Evolutionary conservation across 2,329 filamentous ascomycete genomes (phyloP).

Genomic region (Atkinsonella texensis): DNA sequence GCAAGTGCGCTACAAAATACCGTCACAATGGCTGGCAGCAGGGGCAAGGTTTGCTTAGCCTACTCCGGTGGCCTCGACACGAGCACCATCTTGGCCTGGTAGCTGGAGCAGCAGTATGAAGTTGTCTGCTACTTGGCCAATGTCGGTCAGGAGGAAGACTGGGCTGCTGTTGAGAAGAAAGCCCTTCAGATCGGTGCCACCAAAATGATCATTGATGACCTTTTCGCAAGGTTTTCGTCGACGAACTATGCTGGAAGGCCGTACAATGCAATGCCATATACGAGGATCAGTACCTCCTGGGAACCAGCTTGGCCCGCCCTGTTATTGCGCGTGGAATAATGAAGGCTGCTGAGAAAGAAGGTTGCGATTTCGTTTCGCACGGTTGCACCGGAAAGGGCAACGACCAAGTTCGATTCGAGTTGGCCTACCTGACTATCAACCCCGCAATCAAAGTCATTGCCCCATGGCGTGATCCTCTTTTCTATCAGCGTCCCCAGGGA

Average conservation of each 20-base stretch:
- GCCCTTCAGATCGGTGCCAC: not conserved
- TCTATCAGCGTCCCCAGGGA: conserved; percentile 1
- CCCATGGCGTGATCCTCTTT: conserved; percentile 2
- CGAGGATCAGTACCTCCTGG: conserved; percentile 39
- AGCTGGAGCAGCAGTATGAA: conserved; percentile 20
- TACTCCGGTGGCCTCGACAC: conserved; percentile 25
- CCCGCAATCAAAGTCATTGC: conserved; percentile 3
- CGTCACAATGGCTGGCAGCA: conserved; percentile 1
- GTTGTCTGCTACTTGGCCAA: conserved; percentile 8
- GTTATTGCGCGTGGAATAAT: conserved; percentile 47
- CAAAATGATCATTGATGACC: conserved; percentile 41
- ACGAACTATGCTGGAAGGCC: conserved; percentile 62
- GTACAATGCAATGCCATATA: conserved; percentile 52
- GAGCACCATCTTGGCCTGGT: conserved; percentile 28
- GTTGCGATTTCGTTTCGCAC: not conserved
- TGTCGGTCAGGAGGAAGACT: conserved; percentile 57
- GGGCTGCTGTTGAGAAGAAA: conserved; percentile 56
- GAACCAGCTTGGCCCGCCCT: conserved; percentile 50
- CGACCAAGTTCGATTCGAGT: not conserved
- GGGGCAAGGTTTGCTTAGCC: conserved; percentile 3
- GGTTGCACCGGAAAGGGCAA: conserved; percentile 3
- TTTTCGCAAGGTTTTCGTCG: conserved; percentile 61
- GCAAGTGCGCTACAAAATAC: too few relatives aligned
- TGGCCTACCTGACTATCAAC: conserved; percentile 1
- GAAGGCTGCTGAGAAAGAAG: conserved; percentile 18